Base-by-base conservation (phyloP, 371 early-diverging fungal species). In the Sporodiniella umbellata region DNA sequence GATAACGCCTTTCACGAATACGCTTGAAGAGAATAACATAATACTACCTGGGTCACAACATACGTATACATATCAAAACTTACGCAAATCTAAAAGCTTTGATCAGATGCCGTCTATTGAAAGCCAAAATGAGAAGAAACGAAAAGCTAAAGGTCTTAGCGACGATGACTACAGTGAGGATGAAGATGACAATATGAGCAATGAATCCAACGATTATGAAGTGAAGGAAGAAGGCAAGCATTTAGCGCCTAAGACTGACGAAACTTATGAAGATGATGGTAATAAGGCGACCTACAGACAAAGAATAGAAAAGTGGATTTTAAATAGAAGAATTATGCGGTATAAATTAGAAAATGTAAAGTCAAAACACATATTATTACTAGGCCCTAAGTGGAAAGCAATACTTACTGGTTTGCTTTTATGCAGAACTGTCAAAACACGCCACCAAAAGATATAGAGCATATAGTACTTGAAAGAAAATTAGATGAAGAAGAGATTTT, bases 1-100 rank as follows among this genome's bases (percentile, higher is more conserved):
- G 59, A 86, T 90, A 39, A 92, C 85, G 0, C 92, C 92, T 0
- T 92, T 92, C 64, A 67, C 72, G 4, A 55, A 68, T 8, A 47
- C 75, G 45, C 53, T 61, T 4, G 68, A 72, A 35, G n/a, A 11
- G 4, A 15, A 35, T 35, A 11, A 26, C 28, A 14, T n/a, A 1
- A 12, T 49, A 12, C 49, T 48, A 12, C 55, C 60, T n/a, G 60
- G 60, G 7, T 22, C 55, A 37, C 23, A 22, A 3, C 22, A 37
- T 42, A 39, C 63, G 12, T 59, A 69, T 45, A 56, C 68, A 7
- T 54, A 53, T 35, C 48, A 58, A 18, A 50, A 67, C 12, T 59
- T 61, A 22, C 42, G 53, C 37, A 35, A 38, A 8, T 51, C 62
- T 11, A 15, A 4, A 1, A 52, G 10, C 30, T n/a, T n/a, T n/a